Evolutionary conservation across 148 eudicot species (phyloP), one percentile per base, ranked within the genome.

Genomic region (Drosera capensis): DNA sequence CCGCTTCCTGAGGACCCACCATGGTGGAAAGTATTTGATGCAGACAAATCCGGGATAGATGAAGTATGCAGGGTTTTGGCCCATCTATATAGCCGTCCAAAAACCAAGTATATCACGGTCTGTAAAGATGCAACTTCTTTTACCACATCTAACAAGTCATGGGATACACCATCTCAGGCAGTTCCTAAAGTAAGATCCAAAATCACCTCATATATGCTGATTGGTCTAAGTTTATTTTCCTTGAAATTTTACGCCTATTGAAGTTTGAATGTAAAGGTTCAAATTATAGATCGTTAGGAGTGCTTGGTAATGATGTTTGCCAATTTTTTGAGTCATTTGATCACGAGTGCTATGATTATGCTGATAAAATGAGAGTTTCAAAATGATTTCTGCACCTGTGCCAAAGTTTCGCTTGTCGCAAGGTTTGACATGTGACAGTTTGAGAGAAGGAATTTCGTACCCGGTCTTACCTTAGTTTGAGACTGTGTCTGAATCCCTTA

Each of bases 1-100:
- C 82, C 90, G 8, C 82, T 87, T 20, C 96, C 96, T 23, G 94
- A 77, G 65, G 72, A 82, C 70, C 96, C 96, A 35, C 94, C 94
- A 0, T 82, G 94, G 94, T 82, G 96, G 94, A 63, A 79, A 62
- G 96, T 76, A 31, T 82, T 87, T 59, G 94, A 87, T 67, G 94
- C 96, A 8, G 90, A 87, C 17, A 79, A 77, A 64, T 48, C 72
- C 56, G 79, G 75, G 4, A 82, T 79, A 19, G 80, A 87, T 77
- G 90, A 87, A 64, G 94, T 82, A 40, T 87, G 96, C 38, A 71
- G 71, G 40, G 85, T 79, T 58, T 51, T 87, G 46, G 86, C 94
- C 25, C 78, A 71, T 61, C 74, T 87, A 15, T 87, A 87, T 54
- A 70, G 71, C 67, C 84, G 80, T 48, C 83, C 94, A n/a, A 87